These are phyloP conservation scores for Trypanosoma avium DNA, from an alignment of 208 protist genomes.

Conservation along the genomic window DNA sequence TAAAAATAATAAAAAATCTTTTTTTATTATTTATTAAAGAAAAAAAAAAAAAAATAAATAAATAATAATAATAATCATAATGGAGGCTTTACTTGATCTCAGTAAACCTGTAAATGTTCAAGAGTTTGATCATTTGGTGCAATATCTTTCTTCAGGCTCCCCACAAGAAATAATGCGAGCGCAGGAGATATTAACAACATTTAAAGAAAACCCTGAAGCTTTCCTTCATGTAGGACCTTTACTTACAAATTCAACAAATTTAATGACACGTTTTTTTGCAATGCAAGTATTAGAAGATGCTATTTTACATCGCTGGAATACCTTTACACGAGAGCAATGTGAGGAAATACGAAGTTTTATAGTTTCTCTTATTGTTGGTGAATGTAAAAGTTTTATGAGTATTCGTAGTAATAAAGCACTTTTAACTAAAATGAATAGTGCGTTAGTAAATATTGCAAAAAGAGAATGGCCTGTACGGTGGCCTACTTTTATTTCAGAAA, in stretches of 20 bases:
- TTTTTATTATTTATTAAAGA: slow-evolving; percentile 7
- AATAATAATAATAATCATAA: slow-evolving; percentile 9
- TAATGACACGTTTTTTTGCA: slow-evolving; percentile 87
- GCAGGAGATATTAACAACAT: slow-evolving; percentile 84
- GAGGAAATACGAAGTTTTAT: slow-evolving; percentile 95
- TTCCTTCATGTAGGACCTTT: slow-evolving; percentile 93
- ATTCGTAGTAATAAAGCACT: slow-evolving; percentile 66
- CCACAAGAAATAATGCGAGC: slow-evolving; percentile 70
- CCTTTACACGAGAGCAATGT: slow-evolving; percentile 89
- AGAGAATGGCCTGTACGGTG: slow-evolving; percentile 98
- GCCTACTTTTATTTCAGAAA: slow-evolving; percentile 97
- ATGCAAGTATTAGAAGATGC: slow-evolving; percentile 93
- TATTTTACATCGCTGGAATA: slow-evolving; percentile 95
- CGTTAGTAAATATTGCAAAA: slow-evolving; percentile 96
- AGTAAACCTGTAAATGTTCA: slow-evolving; percentile 68
- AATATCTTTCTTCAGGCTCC: slow-evolving; percentile 47
- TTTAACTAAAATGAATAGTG: slow-evolving; percentile 91
- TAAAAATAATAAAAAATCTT: slow-evolving; percentile 13
- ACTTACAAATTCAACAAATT: slow-evolving; percentile 70
- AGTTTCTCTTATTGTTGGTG: slow-evolving; percentile 92
- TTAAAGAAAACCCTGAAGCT: slow-evolving; percentile 90
- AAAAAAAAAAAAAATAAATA: neutral
- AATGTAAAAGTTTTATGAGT: slow-evolving; percentile 58
- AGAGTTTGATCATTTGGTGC: slow-evolving; percentile 68
- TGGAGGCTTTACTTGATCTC: slow-evolving; percentile 75